Base-by-base conservation (phyloP, 2,329 filamentous ascomycete species). In the Paradendryphiella salina region DNA sequence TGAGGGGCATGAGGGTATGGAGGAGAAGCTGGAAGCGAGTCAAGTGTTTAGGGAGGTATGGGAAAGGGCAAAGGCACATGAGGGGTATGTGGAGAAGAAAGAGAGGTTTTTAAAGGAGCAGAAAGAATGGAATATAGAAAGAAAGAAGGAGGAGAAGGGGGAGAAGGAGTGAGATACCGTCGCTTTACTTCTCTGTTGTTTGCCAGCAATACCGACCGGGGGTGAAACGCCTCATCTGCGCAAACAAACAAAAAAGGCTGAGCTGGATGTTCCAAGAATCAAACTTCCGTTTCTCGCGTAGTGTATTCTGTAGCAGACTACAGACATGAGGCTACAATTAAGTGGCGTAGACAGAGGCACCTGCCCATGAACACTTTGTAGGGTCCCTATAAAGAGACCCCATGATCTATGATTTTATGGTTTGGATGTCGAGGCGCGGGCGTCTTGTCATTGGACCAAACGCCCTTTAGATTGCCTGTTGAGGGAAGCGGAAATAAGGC, bases 21-120 rank as follows among this genome's bases (percentile, higher is more conserved):
- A 73, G 44, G 80, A 82, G 65, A 84, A 83, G 68, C 57, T 76
- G 48, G 74, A 74, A 41, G 77, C 78, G 3, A 81, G 78, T 57
- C 61, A 66, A 49, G 69, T 82, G 1, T 83, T 83, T 53, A 73
- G 72, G 38, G 74, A 69, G 53, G 72, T 76, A 3, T 83, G 79
- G 81, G 73, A 78, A 55, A 67, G 62, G 65, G 59, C 80, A 73
- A 69, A 75, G 68, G 61, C 46, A 26, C 71, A 79, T 64, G 72
- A 76, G 53, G 74, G 69, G 23, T 82, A 82, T 66, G 23, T 66
- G 52, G 59, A 54, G 37, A 59, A 75, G 60, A 83, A 81, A 59
- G 71, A 71, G 40, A 69, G 66, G 52, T 82, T 81, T 59, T 52
- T 77, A 56, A 73, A 65, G 35, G 78, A 80, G 66, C 77, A 80